Conservation (phyloP, 164 flowering plant genomes). For the Chimonanthus salicifolius region DNA sequence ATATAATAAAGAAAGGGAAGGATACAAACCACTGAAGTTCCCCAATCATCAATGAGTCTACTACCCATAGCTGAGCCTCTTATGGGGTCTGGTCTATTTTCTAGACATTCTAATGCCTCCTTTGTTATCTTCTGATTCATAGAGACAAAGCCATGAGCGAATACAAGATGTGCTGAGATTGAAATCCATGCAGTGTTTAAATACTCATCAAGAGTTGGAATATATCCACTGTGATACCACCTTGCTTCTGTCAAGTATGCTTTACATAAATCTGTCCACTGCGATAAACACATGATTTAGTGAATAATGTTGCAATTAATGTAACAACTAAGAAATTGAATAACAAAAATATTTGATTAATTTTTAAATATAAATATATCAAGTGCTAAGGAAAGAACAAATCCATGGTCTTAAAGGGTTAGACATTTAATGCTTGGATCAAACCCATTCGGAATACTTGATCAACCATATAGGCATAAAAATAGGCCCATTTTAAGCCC, state of each 20-base stretch:
- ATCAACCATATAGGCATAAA: too few species aligned
- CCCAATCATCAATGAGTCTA: not conserved
- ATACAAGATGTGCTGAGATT: slow-evolving; percentile 6
- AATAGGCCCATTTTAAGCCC: too few species aligned
- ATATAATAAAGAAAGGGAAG: not conserved
- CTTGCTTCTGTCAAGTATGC: not conserved
- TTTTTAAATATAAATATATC: too few species aligned
- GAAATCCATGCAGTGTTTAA: slow-evolving; percentile 1
- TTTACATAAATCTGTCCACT: not conserved
- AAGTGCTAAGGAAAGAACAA: too few species aligned
- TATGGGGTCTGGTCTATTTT: not conserved
- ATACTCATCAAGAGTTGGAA: not conserved
- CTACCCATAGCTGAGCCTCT: not conserved
- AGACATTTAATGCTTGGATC: too few species aligned
- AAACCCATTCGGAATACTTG: too few species aligned
- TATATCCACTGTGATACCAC: not conserved
- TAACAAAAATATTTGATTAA: too few species aligned
- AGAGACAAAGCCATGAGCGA: not conserved
- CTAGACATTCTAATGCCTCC: not conserved
- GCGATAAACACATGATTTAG: not conserved
- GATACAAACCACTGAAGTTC: not conserved
- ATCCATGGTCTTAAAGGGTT: too few species aligned
- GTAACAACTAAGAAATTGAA: too few species aligned
- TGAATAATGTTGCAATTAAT: too few species aligned
- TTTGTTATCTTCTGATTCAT: not conserved